phyloP scores from a whole-genome alignment of 2,329 filamentous ascomycete genomes.

The Fonsecaea monophora region DNA sequence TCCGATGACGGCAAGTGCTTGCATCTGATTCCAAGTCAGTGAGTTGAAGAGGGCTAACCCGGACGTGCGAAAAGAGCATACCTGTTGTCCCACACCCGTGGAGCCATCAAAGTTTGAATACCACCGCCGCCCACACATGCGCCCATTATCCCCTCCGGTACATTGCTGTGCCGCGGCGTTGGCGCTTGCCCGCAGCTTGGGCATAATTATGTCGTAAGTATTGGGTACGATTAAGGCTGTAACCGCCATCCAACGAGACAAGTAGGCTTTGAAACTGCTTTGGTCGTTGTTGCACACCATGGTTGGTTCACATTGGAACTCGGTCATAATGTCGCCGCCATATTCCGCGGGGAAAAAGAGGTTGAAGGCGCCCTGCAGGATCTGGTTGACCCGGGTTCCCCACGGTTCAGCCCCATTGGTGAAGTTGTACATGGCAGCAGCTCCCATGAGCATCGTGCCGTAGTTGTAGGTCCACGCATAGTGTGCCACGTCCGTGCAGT shows the following conservation, averaged over 20 bases:
- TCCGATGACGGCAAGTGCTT: constrained; percentile 68
- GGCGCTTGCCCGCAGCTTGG: constrained; percentile 65
- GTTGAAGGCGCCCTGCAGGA: constrained; percentile 58
- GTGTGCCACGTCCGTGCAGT: constrained; percentile 67
- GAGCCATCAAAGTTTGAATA: constrained; percentile 62
- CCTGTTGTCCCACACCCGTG: constrained; percentile 69
- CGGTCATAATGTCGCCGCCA: constrained; percentile 64
- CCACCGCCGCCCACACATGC: constrained; percentile 72
- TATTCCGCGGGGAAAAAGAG: constrained; percentile 58
- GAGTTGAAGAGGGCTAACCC: not conserved
- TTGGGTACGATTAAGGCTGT: constrained; percentile 68
- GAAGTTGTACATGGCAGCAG: constrained; percentile 72
- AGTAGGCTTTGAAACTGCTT: constrained; percentile 73
- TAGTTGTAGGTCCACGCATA: constrained; percentile 72
- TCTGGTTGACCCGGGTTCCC: constrained; percentile 62
- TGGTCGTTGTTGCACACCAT: constrained; percentile 73
- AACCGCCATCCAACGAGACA: constrained; percentile 69
- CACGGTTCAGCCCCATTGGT: constrained; percentile 63
- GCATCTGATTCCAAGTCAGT: constrained; percentile 55
- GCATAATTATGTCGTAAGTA: constrained; percentile 61
- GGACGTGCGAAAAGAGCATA: constrained; percentile 23
- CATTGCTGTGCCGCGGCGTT: constrained; percentile 68
- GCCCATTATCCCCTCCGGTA: constrained; percentile 63
- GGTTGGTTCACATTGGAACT: constrained; percentile 69
- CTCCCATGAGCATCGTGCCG: constrained; percentile 65